phyloP scores from a whole-genome alignment of 331 rosid genomes.

The Ulmus americana region DNA sequence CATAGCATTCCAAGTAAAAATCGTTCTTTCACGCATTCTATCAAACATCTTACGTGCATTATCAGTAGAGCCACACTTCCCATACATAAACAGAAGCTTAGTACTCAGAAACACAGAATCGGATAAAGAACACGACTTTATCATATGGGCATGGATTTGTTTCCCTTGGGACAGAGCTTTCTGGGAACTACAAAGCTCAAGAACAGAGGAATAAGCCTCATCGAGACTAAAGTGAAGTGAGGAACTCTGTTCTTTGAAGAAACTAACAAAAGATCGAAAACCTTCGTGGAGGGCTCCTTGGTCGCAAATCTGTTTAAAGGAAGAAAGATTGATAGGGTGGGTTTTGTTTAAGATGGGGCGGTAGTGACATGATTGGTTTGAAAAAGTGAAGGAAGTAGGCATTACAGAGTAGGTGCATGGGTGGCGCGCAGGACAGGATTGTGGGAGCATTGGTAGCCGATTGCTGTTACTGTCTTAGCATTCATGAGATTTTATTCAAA shows the following conservation, averaged over 20 bases:
- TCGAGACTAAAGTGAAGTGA: conserved; percentile 25
- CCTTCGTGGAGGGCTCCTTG: conserved; percentile 34
- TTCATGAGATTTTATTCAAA: neutral
- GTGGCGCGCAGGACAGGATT: neutral
- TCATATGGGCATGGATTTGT: conserved; percentile 59
- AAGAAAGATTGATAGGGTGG: conserved; percentile 15
- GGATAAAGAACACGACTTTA: conserved; percentile 26
- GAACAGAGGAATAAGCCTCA: conserved; percentile 49
- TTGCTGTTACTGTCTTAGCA: neutral
- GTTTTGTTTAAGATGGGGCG: conserved; percentile 17
- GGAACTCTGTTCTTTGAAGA: conserved; percentile 12
- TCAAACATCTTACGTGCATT: conserved; percentile 55
- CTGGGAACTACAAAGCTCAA: conserved; percentile 48
- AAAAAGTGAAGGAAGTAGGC: conserved; percentile 28
- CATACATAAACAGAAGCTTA: conserved; percentile 60
- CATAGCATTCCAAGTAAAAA: conserved; percentile 77
- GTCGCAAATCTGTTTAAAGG: conserved; percentile 23
- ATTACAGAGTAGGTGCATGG: conserved; percentile 28
- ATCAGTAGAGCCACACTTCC: conserved; percentile 44
- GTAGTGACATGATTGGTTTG: neutral
- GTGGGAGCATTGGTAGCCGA: neutral
- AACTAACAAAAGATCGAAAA: conserved; percentile 32
- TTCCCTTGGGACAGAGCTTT: conserved; percentile 50
- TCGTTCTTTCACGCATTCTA: conserved; percentile 43
- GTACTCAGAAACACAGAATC: conserved; percentile 49